Evolutionary conservation across 345 rosid genomes (phyloP).

Genomic region (Luvunga scandens): DNA sequence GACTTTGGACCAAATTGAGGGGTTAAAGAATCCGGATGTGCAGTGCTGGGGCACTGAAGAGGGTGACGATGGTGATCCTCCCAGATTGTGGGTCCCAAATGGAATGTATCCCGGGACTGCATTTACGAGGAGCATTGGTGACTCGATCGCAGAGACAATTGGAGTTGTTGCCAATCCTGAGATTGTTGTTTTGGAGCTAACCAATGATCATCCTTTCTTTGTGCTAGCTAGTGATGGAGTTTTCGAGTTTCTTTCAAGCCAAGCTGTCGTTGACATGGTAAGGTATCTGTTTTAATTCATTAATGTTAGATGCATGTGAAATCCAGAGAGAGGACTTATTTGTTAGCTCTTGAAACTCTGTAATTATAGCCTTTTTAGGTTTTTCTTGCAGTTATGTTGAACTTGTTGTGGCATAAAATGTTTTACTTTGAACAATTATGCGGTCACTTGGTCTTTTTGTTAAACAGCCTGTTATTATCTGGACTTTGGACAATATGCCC

Average conservation of each 20-base stretch:
- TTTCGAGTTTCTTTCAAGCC: slow-evolving; percentile 94
- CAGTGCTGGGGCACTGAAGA: slow-evolving; percentile 98
- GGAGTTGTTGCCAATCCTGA: slow-evolving; percentile 98
- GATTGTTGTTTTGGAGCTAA: slow-evolving; percentile 80
- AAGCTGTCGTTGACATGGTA: slow-evolving; percentile 97
- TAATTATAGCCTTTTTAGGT: neutral
- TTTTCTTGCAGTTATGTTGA: neutral
- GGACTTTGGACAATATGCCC: neutral
- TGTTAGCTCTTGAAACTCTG: slow-evolving; percentile 5
- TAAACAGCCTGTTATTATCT: neutral
- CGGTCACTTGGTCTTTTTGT: neutral
- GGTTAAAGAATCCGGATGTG: slow-evolving; percentile 88
- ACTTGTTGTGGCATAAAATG: neutral
- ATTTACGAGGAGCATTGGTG: slow-evolving; percentile 94
- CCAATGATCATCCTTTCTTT: slow-evolving; percentile 81
- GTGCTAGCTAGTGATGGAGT: slow-evolving; percentile 99
- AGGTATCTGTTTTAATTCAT: slow-evolving; percentile 30
- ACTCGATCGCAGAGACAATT: slow-evolving; percentile 86
- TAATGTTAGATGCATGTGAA: neutral
- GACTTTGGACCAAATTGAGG: slow-evolving; percentile 97
- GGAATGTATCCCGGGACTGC: slow-evolving; percentile 99
- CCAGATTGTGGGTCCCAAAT: slow-evolving; percentile 88
- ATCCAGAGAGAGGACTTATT: neutral
- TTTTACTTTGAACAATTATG: neutral
- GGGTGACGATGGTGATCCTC: slow-evolving; percentile 96